A percentile compares a stretch with the other conserved stretches of the same genome.
These are phyloP conservation scores for Phtheirospermum japonicum DNA, from an alignment of 257 asterid genomes.

Conservation along the genomic window DNA sequence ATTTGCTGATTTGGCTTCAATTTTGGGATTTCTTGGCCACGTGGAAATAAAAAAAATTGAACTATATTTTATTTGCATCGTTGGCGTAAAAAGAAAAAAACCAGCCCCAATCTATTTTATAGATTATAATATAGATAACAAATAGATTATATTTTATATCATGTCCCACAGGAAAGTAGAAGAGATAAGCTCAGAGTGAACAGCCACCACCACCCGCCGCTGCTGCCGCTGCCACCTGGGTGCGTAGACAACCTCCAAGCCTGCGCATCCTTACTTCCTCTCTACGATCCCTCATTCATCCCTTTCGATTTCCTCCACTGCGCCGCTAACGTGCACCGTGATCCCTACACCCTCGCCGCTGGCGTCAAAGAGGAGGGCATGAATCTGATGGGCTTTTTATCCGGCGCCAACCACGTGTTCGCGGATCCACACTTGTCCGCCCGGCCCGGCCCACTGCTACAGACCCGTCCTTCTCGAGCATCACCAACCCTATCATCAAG, in stretches of 20 bases:
- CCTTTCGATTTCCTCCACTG: slow-evolving; percentile 52
- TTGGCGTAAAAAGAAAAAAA: no score
- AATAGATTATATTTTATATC: no score
- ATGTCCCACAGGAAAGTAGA: slow-evolving; percentile 96
- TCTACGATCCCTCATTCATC: slow-evolving; percentile 56
- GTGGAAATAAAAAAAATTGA: no score
- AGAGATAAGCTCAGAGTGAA: slow-evolving; percentile 81
- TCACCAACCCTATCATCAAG: slow-evolving; percentile 23
- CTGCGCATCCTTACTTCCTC: slow-evolving; percentile 36
- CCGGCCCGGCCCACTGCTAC: slow-evolving; percentile 36
- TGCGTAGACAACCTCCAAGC: slow-evolving; percentile 36
- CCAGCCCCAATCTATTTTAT: no score
- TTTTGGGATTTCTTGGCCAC: no score
- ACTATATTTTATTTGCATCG: no score
- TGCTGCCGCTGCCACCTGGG: slow-evolving; percentile 18
- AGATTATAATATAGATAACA: no score
- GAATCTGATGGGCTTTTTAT: slow-evolving; percentile 44
- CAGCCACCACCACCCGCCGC: slow-evolving; percentile 19
- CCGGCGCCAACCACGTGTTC: slow-evolving; percentile 32
- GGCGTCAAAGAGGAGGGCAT: slow-evolving; percentile 42
- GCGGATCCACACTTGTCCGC: slow-evolving; percentile 50
- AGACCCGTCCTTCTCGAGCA: slow-evolving; percentile 41
- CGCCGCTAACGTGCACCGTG: slow-evolving; percentile 34
- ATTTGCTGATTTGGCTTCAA: no score
- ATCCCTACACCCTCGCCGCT: slow-evolving; percentile 12